These are phyloP conservation scores for Dictyostelium intermedium DNA, from an alignment of 78 protist genomes.

Conservation along the genomic window DNA sequence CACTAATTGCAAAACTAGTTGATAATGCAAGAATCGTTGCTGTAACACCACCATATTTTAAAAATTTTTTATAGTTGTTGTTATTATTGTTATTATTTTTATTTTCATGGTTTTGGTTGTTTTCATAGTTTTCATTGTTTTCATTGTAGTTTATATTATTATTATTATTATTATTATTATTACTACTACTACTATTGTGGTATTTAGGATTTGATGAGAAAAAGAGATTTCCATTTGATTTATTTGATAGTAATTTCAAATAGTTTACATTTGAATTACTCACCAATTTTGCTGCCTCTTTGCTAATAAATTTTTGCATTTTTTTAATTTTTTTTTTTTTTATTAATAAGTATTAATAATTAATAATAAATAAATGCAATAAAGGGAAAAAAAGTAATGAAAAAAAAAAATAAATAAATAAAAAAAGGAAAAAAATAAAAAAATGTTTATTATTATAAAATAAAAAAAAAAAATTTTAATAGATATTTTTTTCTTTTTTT, in stretches of 20 bases:
- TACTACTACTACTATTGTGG: not conserved
- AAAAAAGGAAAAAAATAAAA: not conserved
- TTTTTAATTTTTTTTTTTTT: not conserved
- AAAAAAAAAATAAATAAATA: not conserved
- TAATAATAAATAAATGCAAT: not conserved
- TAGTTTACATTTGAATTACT: not conserved
- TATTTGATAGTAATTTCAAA: not conserved
- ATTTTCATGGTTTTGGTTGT: not conserved
- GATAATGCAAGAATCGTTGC: not conserved
- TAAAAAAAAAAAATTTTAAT: not conserved
- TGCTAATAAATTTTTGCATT: not conserved
- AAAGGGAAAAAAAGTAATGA: not conserved
- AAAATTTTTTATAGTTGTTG: not conserved
- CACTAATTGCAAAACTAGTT: not conserved
- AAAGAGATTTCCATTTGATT: not conserved
- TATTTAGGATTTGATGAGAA: not conserved
- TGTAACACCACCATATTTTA: not conserved
- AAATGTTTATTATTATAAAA: not conserved
- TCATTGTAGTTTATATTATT: not conserved
- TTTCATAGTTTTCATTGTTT: not conserved
- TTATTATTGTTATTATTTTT: not conserved
- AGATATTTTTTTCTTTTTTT: not conserved
- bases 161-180: not conserved
- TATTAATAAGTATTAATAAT: not conserved
- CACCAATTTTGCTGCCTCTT: not conserved